These are phyloP conservation scores for Wallemia mellicola DNA, from an alignment of 1,284 basidiomycete genomes.

Conservation along the genomic window DNA sequence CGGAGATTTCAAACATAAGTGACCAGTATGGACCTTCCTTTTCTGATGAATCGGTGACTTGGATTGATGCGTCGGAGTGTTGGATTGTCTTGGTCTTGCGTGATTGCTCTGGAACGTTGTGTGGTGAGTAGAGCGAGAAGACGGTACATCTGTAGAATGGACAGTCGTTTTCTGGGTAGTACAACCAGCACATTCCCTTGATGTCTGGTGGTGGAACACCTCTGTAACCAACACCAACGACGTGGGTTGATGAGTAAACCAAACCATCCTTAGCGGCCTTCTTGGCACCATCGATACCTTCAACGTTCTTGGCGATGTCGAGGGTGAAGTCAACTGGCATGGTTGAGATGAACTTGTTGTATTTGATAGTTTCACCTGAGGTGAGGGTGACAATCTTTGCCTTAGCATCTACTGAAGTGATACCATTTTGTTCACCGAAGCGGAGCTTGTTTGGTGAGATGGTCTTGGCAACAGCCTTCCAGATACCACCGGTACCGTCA, in stretches of 20 bases:
- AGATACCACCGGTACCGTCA: slow-evolving; percentile 23
- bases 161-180: slow-evolving; percentile 21
- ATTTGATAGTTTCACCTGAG: slow-evolving; percentile 18
- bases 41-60: slow-evolving; percentile 14
- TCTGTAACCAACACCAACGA: slow-evolving; percentile 22
- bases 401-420: slow-evolving; percentile 17
- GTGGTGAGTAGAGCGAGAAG: slow-evolving; percentile 24
- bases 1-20: slow-evolving; percentile 23
- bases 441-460: slow-evolving; percentile 18
- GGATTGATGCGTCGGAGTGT: slow-evolving; percentile 18
- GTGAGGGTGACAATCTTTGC: slow-evolving; percentile 17
- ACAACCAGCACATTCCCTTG: slow-evolving; percentile 23
- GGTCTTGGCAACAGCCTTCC: slow-evolving; percentile 21
- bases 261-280: slow-evolving; percentile 17
- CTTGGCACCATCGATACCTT: slow-evolving; percentile 16
- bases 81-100: slow-evolving; percentile 19
- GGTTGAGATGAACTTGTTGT: slow-evolving; percentile 20
- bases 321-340: slow-evolving; percentile 20
- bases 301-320: slow-evolving; percentile 12
- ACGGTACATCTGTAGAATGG: slow-evolving; percentile 26
- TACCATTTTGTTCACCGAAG: slow-evolving; percentile 13
- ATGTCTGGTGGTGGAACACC: slow-evolving; percentile 21
- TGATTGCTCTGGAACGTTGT: slow-evolving; percentile 19
- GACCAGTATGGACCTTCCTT: slow-evolving; percentile 20
- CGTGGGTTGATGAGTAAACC: slow-evolving; percentile 21